Evolutionary conservation across 371 early-diverging fungal genomes (phyloP).

Genomic region (Mortierella sp.): DNA sequence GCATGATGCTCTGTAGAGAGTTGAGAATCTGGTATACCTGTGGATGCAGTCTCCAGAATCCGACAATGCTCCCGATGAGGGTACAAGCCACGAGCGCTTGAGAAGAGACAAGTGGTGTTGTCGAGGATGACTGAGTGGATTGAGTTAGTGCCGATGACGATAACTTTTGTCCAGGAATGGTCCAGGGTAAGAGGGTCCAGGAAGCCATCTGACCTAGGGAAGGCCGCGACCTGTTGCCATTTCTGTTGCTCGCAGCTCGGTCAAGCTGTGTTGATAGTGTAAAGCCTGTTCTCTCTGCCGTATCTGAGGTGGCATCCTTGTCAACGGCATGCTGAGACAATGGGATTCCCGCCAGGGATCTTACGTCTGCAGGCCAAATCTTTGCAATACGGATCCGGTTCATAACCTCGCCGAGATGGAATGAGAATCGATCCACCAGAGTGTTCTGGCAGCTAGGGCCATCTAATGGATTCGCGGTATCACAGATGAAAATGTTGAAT

Average conservation of each 20-base stretch:
- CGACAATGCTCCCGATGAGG: constrained; percentile 28
- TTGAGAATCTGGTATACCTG: constrained; percentile 20
- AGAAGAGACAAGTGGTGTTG: neutral
- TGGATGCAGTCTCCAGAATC: constrained; percentile 42
- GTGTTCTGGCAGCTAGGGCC: constrained; percentile 31
- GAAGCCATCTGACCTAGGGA: constrained; percentile 1
- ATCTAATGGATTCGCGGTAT: neutral
- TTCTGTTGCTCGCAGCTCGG: neutral
- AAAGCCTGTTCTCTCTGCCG: neutral
- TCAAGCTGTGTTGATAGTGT: no score
- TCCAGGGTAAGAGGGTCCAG: constrained; percentile 30
- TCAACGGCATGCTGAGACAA: constrained; percentile 18
- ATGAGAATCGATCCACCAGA: constrained; percentile 43
- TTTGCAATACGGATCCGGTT: constrained; percentile 42
- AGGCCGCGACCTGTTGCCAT: neutral
- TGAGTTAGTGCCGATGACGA: neutral
- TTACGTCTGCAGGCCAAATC: constrained; percentile 31
- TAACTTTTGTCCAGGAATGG: neutral
- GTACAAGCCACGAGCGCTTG: constrained; percentile 44
- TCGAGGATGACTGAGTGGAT: neutral
- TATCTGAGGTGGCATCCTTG: neutral
- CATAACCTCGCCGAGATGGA: constrained; percentile 43
- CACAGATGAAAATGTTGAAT: neutral
- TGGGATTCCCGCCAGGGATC: constrained; percentile 37
- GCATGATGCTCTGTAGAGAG: constrained; percentile 19